Percentiles rank a stretch among this genome's conserved stretches.
Evolutionary conservation across 768 basidiomycete species (phyloP).

Genomic region (Amanita inopinata): DNA sequence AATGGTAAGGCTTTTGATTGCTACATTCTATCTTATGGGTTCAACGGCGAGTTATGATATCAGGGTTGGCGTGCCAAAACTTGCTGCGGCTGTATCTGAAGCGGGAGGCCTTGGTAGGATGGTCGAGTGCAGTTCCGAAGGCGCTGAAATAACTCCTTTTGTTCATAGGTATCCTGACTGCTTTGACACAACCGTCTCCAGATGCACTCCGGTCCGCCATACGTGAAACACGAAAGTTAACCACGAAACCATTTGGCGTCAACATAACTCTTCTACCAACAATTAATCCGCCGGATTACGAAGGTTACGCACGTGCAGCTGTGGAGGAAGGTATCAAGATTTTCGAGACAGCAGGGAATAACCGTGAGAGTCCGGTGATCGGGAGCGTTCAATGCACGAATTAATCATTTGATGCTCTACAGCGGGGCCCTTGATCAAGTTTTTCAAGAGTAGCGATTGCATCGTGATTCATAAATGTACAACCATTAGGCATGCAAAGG

Average conservation of each 20-base stretch:
- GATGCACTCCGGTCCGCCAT: constrained; percentile 76
- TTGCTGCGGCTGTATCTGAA: constrained; percentile 72
- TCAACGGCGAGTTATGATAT: too few relatives aligned
- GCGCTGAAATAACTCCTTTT: background rate
- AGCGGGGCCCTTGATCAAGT: constrained; percentile 74
- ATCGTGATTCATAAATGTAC: constrained; percentile 90
- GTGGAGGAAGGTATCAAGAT: constrained; percentile 83
- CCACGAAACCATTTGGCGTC: constrained; percentile 73
- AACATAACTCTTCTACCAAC: constrained; percentile 83
- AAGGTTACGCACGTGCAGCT: constrained; percentile 70
- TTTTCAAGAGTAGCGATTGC: constrained; percentile 70
- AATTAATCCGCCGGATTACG: constrained; percentile 88
- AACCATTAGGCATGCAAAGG: constrained; percentile 77
- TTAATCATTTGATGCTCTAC: constrained; percentile 3
- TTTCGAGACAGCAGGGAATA: constrained; percentile 91
- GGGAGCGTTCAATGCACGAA: background rate
- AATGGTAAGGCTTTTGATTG: constrained; percentile 45
- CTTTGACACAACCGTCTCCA: constrained; percentile 80
- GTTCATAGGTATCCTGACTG: constrained; percentile 64
- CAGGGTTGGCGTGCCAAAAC: constrained; percentile 75
- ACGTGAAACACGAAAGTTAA: constrained; percentile 59
- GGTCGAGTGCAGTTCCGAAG: background rate
- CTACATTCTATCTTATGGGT: too few relatives aligned
- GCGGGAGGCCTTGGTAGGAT: constrained; percentile 71
- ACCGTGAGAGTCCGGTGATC: constrained; percentile 40